Base-by-base conservation (phyloP, 768 basidiomycete genomes). In the Lentinula raphanica region DNA sequence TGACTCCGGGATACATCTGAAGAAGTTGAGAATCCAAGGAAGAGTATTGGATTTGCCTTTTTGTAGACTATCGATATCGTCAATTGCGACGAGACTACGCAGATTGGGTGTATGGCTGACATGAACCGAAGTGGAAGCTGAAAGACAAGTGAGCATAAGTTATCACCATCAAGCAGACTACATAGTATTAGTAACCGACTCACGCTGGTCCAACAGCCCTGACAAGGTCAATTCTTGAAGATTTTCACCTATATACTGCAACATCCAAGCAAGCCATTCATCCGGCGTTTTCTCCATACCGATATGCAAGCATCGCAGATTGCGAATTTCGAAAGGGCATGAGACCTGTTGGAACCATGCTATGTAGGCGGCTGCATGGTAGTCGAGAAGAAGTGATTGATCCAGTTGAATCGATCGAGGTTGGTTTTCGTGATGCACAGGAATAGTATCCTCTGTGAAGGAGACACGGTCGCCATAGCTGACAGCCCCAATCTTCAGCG, bases 331-430 rank as follows among this genome's bases (percentile, higher is more conserved):
- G 2, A 54, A 27, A 3, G 54, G 39, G n/a, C 54, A 54, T n/a
- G 17, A 35, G 25, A 13, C 25, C 23, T 44, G 36, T 17, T 27
- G 21, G 28, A 54, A 54, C 54, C 54, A 54, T 2, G 38, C 29
- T 6, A 27, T 29, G 54, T 42, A 54, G 54, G 54, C 21, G 12
- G 39, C 25, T 9, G 44, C n/a, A 21, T 54, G 27, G 21, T 42
- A 21, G 15, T 21, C 23, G 23, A 27, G 54, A 54, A 54, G n/a
- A 21, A 54, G 35, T 15, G 28, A 21, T 11, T 54, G 35, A 29
- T 54, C 39, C 15, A 54, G 25, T n/a, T 54, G 54, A 9, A 54
- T 54, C 11, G 54, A 54, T 15, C 39, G 36, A 27, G 54, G 54
- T 17, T 8, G 13, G n/a, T 23, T 23, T 3, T 9, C 17, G 12